Base-by-base conservation (phyloP, 2,329 filamentous ascomycete species). In the Stachybotrys echinatus region DNA sequence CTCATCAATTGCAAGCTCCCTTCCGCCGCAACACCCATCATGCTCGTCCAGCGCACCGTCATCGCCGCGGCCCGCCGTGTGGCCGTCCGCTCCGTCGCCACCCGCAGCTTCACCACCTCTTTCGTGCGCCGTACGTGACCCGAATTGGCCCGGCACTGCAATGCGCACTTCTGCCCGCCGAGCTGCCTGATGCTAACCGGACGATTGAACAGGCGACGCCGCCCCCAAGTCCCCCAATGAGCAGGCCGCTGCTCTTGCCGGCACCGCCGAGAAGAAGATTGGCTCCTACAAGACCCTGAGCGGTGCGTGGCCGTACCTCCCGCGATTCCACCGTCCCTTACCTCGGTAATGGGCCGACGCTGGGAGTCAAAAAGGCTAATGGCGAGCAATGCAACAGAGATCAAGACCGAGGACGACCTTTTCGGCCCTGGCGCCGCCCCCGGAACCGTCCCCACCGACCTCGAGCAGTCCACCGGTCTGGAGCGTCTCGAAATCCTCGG, bases 401-500 rank as follows among this genome's bases (percentile, higher is more conserved):
- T 99, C 76, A 87, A 87, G 76, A 74, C 68, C 58, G 81, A 87
- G 60, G 80, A 83, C n/a, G 94, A 99, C 72, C 88, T 99, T 52
- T 61, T 95, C 58, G 82, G 87, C 56, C 88, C 90, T 31, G 94
- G 94, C 77, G 91, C 88, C 63, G 72, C 81, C 62, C 75, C 84
- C 57, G 92, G 94, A 68, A 88, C 87, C 69, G 79, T 99, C 60
- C 90, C 94, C 59, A 95, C 89, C 75, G 94, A 99, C 74, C 74
- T 95, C 69, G 91, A 97, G 73, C 94, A 99, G 74, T 77, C 94
- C 53, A 97, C 94, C 62, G 94, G 94, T 88, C 81, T 97, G 53
- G 94, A 99, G 81, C 92, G 94, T 83, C 83, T 99, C 62, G 94
- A 99, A 76, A 94, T 99, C 66, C 81, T 99, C 70, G 94, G 94